Base-by-base conservation (phyloP, 345 rosid species). In the Xanthoceras sorbifolium region DNA sequence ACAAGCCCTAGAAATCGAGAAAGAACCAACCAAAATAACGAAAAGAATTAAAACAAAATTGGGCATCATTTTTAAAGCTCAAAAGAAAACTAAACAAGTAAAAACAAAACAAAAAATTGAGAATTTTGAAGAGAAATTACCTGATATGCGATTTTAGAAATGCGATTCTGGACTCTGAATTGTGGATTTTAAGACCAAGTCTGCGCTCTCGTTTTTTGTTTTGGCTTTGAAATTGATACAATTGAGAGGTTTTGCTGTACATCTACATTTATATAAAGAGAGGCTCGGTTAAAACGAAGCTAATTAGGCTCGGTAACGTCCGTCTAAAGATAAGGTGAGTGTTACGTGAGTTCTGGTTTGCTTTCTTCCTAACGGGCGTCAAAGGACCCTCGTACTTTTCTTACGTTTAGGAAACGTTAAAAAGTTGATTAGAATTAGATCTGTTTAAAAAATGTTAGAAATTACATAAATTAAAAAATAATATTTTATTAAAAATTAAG, bases 301-400 rank as follows among this genome's bases (percentile, higher is more conserved):
- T 62, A 38, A n/a, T 31, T 61, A 18, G 40, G 59, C 25, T 44
- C 68, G 29, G 59, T 61, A 61, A 62, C 76, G 76, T 73, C 76
- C 76, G 67, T 73, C 40, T 28, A 73, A 62, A 26, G 68, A 10
- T 42, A 44, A 62, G 55, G 76, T 44, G 0, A 61, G 26, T 61
- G 4, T 62, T 42, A 73, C 69, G 23, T 25, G 22, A 22, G 32
- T 25, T 1, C 25, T 9, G 40, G 40, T 61, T 73, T 61, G 76
- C 55, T 38, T 59, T 23, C 5, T 11, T 73, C 18, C 18, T 61
- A 73, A 73, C 59, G 57, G 57, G 17, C 28, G 76, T 73, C 67
- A 10, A n/a, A 23, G 18, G 17, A 12, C n/a, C 42, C 7, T 28
- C 12, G 10, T 9, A 4, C 18, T 25, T 25, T 7, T 23, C 18